Evolutionary conservation across 176 grass and related monocot species (phyloP), one percentile per base, ranked within the genome.

Genomic region (Paspalum vaginatum): DNA sequence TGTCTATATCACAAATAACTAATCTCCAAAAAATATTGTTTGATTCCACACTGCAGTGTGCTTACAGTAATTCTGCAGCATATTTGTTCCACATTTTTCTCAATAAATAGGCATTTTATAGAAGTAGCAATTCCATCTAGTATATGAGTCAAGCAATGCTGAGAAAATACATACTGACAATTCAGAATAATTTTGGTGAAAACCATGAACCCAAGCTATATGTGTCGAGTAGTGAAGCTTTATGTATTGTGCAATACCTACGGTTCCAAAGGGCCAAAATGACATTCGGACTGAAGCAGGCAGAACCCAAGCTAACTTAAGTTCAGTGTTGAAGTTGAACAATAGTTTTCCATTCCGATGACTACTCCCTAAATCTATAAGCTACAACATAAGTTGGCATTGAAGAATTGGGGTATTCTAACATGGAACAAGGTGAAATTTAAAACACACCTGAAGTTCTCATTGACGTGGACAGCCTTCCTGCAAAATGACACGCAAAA

Each of bases 381-480:
- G 21, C 18, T 20, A 22, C 42, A 77, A 16, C 14, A 79, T 21
- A 77, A 73, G 0, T 39, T 50, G 53, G 8, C 14, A 59, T 5
- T 45, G 67, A 70, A 70, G 21, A 25, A 67, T 26, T 8, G 10
- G 48, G 38, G 2, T 55, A 22, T 42, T 61, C 2, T 24, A 82
- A 70, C 11, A 20, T 44, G 11, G 20, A 9, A 70, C 76, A 22
- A 2, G 0, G 24, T 65, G 32, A 82, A 75, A 84, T 79, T 56
- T 76, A 75, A 10, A 32, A 74, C 26, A n/a, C 60, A 95, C 92
- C 96, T 93, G 84, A 95, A 99, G 76, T 99, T 99, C 65, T 99
- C 96, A 27, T 99, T 95, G 8, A 88, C 58, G 84, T 99, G 84
- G 17, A 99, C 87, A 51, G 87, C 83, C 56, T 95, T 99, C 83